Evolutionary conservation across 306 rosid genomes (phyloP), one percentile per base, ranked within the genome.

Genomic region (Betula pendula): DNA sequence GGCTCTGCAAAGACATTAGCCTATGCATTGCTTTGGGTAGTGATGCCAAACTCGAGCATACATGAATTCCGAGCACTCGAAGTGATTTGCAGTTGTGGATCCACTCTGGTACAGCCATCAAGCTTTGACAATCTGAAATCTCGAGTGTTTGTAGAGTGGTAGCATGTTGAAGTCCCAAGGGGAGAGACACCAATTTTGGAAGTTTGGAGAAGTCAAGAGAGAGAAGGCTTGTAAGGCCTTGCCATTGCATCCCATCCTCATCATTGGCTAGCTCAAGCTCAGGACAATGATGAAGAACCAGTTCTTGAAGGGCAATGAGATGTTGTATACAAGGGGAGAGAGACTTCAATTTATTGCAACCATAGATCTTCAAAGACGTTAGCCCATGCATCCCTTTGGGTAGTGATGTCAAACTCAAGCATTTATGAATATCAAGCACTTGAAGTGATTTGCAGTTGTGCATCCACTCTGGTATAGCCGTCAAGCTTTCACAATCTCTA

Each of bases 131-230:
- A 0, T 45, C 0, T 0, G 0, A 0, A 5, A 79, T 72, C 0
- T 0, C 0, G 5, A 79, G 73, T 0, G 0, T 0, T 29, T 14
- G 43, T 16, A 62, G 22, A 63, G 69, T 2, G 69, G 14, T 17
- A 9, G 71, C 6, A 60, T 79, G 29, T 0, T 63, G 68, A 63
- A 79, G 73, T 22, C 82, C 73, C 38, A 42, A 1, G 0, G 73
- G 77, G 0, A 78, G 14, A 62, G 24, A 35, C 55, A 33, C 43
- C 77, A 78, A 48, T 33, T 71, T 60, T 0, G 81, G 72, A 1
- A 78, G 43, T 6, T 0, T 0, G 0, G 0, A 0, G 1, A 77
- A 27, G 0, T 0, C 0, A 42, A 70, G 43, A 5, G 1, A 1
- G 14, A 7, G 0, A 20, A 77, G 74, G 74, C 14, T 53, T 0